phyloP scores from a whole-genome alignment of 169 alveolate genomes.

The Plasmodium ovale region DNA sequence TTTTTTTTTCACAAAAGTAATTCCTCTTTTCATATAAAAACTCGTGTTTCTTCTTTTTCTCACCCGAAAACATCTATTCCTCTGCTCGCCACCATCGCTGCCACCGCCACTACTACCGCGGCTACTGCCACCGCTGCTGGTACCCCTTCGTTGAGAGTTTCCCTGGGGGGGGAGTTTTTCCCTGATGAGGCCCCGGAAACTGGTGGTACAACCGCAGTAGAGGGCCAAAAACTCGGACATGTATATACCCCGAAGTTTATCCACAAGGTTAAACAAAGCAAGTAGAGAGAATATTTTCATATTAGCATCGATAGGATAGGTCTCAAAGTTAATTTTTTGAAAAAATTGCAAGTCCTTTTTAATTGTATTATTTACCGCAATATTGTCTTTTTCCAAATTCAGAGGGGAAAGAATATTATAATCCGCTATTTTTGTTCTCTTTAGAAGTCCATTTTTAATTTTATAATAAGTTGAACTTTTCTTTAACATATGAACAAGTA shows the following conservation, averaged over 20 bases:
- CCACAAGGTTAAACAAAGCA: constrained; percentile 50
- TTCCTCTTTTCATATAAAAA: constrained; percentile 34
- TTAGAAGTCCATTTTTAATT: not conserved
- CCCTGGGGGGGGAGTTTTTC: not conserved
- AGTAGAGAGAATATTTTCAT: constrained; percentile 59
- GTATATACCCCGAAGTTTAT: constrained; percentile 30
- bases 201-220: constrained; percentile 21
- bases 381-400: not conserved
- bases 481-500: constrained; percentile 27
- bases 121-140: not conserved
- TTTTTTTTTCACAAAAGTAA: constrained; percentile 30
- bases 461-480: constrained; percentile 45
- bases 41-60: constrained; percentile 42
- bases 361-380: not conserved
- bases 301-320: constrained; percentile 47
- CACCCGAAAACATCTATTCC: not conserved
- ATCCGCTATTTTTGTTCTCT: not conserved
- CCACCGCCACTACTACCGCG: not conserved
- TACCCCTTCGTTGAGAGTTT: not conserved
- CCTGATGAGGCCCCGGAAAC: constrained; percentile 31
- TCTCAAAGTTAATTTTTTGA: constrained; percentile 23
- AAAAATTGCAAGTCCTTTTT: constrained; percentile 13
- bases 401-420: not conserved
- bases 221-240: constrained; percentile 24
- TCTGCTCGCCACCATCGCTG: not conserved